Evolutionary conservation across 106 monocot species (phyloP), one percentile per base, ranked within the genome.

Genomic region (Amphibolis antarctica): DNA sequence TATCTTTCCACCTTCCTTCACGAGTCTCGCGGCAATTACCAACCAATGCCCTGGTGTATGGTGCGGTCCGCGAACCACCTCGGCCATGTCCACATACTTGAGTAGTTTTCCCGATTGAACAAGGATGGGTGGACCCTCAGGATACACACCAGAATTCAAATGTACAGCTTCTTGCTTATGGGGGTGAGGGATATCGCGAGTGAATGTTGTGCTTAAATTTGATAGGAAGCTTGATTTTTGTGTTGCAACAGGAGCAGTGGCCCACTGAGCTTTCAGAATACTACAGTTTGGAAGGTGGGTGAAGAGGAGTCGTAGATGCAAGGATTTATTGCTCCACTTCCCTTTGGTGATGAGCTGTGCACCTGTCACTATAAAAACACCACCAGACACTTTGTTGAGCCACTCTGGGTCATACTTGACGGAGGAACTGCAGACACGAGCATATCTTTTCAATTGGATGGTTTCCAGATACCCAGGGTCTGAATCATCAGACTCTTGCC

Each of bases 1-100:
- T 29, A 94, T 80, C 73, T 89, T 94, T 18, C 81, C 78, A 7
- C 78, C 77, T 44, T 94, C 94, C 49, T 83, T 94, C 14, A 82
- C 84, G 42, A 94, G 76, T 75, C 76, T 89, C 1, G 89, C 94
- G 9, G 79, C 89, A 2, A 70, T 86, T 13, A 94, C 94, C 59
- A 94, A 59, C 94, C 94, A 94, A 69, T 89, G 89, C 3, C 94
- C 94, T 0, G 94, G 94, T n/a, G 76, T 71, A 48, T 94, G 79
- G n/a, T 94, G 86, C 0, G 94, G 81, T 0, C 94, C 89, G 4
- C 83, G 74, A 26, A 84, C 82, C 18, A 89, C 79, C 68, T 86
- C 94, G 1, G 63, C 69, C 74, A 86, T 78, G 46, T 89, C 94
- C 13, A 89, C 89, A 74, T 82, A 94, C 47, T 74, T 83, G 30